Percentiles rank a stretch among this genome's conserved stretches.
Evolutionary conservation across 139 green algal genomes (phyloP).

Genomic region (Edaphochlamys debaryana): DNA sequence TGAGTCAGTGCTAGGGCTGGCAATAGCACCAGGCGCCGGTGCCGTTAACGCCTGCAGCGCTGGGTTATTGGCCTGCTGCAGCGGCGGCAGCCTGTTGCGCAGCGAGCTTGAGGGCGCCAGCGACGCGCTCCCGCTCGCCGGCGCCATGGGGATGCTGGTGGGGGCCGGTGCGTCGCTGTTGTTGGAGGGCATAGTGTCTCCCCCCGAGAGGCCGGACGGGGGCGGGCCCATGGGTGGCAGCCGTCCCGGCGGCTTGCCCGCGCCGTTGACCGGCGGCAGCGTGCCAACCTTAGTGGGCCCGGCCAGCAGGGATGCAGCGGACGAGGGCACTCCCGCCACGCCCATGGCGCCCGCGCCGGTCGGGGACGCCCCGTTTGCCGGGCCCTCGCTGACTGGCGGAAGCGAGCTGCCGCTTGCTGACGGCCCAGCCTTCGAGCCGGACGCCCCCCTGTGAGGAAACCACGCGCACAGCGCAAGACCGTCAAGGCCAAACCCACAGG

Average conservation of each 20-base stretch:
- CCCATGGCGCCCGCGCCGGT: too few species aligned
- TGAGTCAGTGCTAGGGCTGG: not conserved
- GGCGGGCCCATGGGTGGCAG: slow-evolving; percentile 9
- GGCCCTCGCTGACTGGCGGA: too few species aligned
- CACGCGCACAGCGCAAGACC: too few species aligned
- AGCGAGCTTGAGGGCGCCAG: not conserved
- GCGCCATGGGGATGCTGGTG: slow-evolving; percentile 21
- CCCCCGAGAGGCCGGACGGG: not conserved
- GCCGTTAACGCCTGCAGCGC: too few species aligned
- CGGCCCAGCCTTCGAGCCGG: too few species aligned
- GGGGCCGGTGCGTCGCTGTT: slow-evolving; percentile 35
- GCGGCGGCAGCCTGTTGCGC: not conserved
- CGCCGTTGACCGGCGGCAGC: not conserved
- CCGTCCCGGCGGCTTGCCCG: too few species aligned
- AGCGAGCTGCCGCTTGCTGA: too few species aligned
- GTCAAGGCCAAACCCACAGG: too few species aligned
- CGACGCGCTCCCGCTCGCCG: not conserved
- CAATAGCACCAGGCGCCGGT: slow-evolving; percentile 14
- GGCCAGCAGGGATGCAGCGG: not conserved
- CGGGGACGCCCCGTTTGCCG: too few species aligned
- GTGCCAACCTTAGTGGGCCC: not conserved
- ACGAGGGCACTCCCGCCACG: too few species aligned
- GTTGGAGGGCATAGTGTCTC: slow-evolving; percentile 27
- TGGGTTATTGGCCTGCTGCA: not conserved
- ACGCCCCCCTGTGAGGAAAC: too few species aligned